phyloP scores from a whole-genome alignment of 179 eudicot species.

The Spergularia azorica region DNA sequence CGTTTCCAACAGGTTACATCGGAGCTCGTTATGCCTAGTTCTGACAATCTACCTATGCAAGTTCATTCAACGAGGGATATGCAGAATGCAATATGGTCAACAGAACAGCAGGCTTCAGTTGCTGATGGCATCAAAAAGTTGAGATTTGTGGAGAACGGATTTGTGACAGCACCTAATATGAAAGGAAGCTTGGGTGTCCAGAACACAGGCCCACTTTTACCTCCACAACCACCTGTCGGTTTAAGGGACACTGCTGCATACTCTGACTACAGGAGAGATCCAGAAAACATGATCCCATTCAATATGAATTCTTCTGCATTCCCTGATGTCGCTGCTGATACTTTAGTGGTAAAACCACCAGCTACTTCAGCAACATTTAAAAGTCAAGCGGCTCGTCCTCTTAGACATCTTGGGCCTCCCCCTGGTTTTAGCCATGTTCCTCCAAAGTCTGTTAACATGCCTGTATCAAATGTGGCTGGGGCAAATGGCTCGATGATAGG shows the following conservation, averaged over 20 bases:
- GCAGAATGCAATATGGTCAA: slow-evolving; percentile 40
- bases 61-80: slow-evolving; percentile 42
- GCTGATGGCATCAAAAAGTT: slow-evolving; percentile 48
- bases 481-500: slow-evolving; percentile 27
- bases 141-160: slow-evolving; percentile 59
- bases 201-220: slow-evolving; percentile 40
- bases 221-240: slow-evolving; percentile 47
- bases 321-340: slow-evolving; percentile 29
- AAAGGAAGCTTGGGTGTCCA: slow-evolving; percentile 39
- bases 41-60: slow-evolving; percentile 40
- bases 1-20: slow-evolving; percentile 35
- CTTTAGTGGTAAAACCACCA: slow-evolving; percentile 29
- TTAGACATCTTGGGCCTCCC: slow-evolving; percentile 66
- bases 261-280: slow-evolving; percentile 37
- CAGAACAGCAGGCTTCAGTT: slow-evolving; percentile 41
- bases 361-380: slow-evolving; percentile 35
- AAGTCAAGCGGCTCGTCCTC: slow-evolving; percentile 48
- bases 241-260: slow-evolving; percentile 39
- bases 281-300: slow-evolving; percentile 34
- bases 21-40: slow-evolving; percentile 30
- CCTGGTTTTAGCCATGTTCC: slow-evolving; percentile 60
- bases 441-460: slow-evolving; percentile 37
- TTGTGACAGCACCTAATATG: slow-evolving; percentile 33
- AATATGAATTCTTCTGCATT: slow-evolving; percentile 32
- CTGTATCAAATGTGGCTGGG: slow-evolving; percentile 31